These are phyloP conservation scores for Dillenia turbinata DNA, from an alignment of 164 flowering plant genomes.

Conservation along the genomic window DNA sequence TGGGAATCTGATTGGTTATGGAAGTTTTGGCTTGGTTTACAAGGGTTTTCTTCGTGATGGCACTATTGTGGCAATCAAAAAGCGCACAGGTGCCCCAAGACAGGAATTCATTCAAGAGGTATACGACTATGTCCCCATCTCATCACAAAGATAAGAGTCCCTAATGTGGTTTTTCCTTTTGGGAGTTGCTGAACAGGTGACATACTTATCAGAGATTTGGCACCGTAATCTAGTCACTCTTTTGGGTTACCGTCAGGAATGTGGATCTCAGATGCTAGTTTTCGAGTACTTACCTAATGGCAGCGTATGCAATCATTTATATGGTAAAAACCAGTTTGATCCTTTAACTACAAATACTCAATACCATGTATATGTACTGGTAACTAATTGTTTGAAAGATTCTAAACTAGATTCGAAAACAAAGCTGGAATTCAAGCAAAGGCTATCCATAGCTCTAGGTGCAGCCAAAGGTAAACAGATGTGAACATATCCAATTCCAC, in stretches of 20 bases:
- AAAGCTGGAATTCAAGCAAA: constrained; percentile 63
- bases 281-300: constrained; percentile 70
- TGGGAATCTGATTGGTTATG: constrained; percentile 51
- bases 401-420: constrained; percentile 31
- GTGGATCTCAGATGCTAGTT: constrained; percentile 53
- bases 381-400: constrained; percentile 23
- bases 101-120: constrained; percentile 58
- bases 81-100: constrained; percentile 39
- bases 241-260: constrained; percentile 65
- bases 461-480: constrained; percentile 64
- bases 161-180: too few species aligned
- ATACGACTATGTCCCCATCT: not conserved
- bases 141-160: too few species aligned
- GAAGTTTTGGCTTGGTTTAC: constrained; percentile 62
- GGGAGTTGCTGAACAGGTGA: constrained; percentile 36
- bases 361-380: not conserved
- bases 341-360: not conserved
- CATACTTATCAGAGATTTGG: constrained; percentile 36
- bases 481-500: too few species aligned
- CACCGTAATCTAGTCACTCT: constrained; percentile 62
- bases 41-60: constrained; percentile 71
- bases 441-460: constrained; percentile 62
- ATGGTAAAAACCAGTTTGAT: constrained; percentile 37
- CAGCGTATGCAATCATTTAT: constrained; percentile 57
- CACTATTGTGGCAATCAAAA: constrained; percentile 62